Evolutionary conservation across 2,329 filamentous ascomycete genomes (phyloP), one percentile per base, ranked within the genome.

Genomic region (Calonectria leucothoes): DNA sequence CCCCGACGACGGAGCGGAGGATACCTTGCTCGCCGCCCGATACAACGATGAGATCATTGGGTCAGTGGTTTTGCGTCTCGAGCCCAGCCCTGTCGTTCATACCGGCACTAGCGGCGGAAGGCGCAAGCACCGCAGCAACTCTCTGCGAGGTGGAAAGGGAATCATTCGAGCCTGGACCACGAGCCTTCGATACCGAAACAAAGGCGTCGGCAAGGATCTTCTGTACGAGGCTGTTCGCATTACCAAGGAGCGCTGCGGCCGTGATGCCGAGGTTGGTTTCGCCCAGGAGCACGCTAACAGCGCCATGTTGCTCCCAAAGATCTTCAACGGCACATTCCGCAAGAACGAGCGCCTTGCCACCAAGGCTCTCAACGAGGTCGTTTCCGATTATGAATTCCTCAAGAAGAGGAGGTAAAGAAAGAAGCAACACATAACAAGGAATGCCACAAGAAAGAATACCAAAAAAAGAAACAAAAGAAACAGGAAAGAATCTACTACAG

Each of bases 101-200:
- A 74, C 73, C 33, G 79, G 79, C 25, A 82, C 83, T 69, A 83
- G 39, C 23, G 59, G 33, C 33, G 67, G 42, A 33, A 27, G 79
- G 69, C 80, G 86, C 83, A 80, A 83, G 81, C 81, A 81, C 85
- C 85, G 82, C 77, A 83, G 79, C 63, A 74, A 76, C 77, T 86
- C 81, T 81, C 86, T 88, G 77, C 82, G 86, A 76, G 91, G 92
- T 42, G 93, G 93, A 66, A 90, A 89, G 74, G 94, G 93, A 11
- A 87, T 95, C 61, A 93, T 98, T 71, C 91, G 94, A 33, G 95
- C 94, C 1, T 98, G 95, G 95, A 96, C 95, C 2, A 94, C 95
- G 2, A 89, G 89, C 81, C 85, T 92, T 65, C 88, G 88, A 77
- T 95, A 95, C 82, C 89, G 95, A 31, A 88, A 90, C 37, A 91